Percentiles rank a stretch among this genome's conserved stretches.
Evolutionary conservation across 345 rosid genomes (phyloP).

Genomic region (Gossypium mustelinum): DNA sequence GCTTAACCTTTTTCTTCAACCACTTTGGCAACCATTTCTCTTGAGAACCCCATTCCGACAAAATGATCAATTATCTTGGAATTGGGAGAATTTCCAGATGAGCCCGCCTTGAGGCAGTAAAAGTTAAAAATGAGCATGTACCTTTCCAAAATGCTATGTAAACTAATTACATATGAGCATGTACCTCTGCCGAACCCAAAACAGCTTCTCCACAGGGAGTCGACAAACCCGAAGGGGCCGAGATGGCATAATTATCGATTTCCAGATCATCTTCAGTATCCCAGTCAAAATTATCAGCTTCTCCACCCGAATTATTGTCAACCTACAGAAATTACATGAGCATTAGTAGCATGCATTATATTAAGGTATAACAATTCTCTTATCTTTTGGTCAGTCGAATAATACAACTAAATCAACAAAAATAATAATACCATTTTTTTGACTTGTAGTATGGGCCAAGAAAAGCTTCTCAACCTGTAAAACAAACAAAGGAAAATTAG

Average conservation of each 20-base stretch:
- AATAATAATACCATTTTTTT: slow-evolving; percentile 19
- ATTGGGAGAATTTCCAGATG: slow-evolving; percentile 46
- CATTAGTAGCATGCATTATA: neutral
- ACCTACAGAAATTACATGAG: slow-evolving; percentile 26
- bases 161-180: neutral
- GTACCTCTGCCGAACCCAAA: slow-evolving; percentile 31
- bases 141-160: neutral
- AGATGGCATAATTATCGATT: slow-evolving; percentile 31
- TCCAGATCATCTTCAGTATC: slow-evolving; percentile 66
- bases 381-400: neutral
- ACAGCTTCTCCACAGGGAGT: slow-evolving; percentile 27
- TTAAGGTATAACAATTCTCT: neutral
- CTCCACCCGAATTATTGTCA: slow-evolving; percentile 31
- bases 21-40: slow-evolving; percentile 51
- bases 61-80: slow-evolving; percentile 53
- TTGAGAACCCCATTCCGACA: slow-evolving; percentile 69
- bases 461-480: slow-evolving; percentile 17
- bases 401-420: neutral
- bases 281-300: slow-evolving; percentile 48
- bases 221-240: slow-evolving; percentile 22
- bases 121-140: neutral
- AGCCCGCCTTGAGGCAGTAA: slow-evolving; percentile 40
- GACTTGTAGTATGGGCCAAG: slow-evolving; percentile 6
- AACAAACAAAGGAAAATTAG: neutral
- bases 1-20: slow-evolving; percentile 61